Base-by-base conservation (phyloP, 371 early-diverging fungal genomes). In the Mucor sp. region DNA sequence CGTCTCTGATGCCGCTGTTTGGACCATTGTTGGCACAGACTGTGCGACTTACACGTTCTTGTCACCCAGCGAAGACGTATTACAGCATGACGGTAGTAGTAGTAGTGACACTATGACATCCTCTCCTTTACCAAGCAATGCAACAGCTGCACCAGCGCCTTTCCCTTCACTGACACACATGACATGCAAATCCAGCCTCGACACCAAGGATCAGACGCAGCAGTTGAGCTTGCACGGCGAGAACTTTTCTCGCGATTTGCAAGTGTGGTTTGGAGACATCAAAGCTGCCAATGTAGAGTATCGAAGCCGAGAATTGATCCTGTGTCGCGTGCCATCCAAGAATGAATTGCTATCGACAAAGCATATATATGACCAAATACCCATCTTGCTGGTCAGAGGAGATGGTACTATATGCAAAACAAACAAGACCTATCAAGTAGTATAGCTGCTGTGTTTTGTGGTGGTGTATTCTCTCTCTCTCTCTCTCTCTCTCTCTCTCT, bases 11-110 rank as follows among this genome's bases (percentile, higher is more conserved):
- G 85, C 87, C 6, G 90, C 93, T 0, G 93, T 95, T 0, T 95
- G 95, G 95, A 95, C 95, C 4, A 89, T 95, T 67, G 94, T 95
- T 8, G 93, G 94, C 32, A 92, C 94, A 3, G 80, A 93, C 69
- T 92, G 90, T 68, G 90, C 90, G 3, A 90, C 86, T 44, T 92
- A 90, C 66, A 87, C 87, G 55, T 92, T 92, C 61, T 84, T 82
- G 77, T 81, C 85, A 33, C 17, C 62, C 4, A 53, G 53, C 14
- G 43, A 67, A 35, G 53, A 62, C 32, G 37, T 58, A 5, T 65
- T 44, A 23, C 57, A 58, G 14, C 23, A 47, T n/a, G 65, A 65
- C 5, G 15, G 53, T 5, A 15, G 27, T 25, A 14, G 12, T 9
- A 9, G 25, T 25, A 53, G 23, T 50, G 25, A 23, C 21, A 21